Conservation (phyloP, 306 rosid species). For the Acacia confusa region DNA sequence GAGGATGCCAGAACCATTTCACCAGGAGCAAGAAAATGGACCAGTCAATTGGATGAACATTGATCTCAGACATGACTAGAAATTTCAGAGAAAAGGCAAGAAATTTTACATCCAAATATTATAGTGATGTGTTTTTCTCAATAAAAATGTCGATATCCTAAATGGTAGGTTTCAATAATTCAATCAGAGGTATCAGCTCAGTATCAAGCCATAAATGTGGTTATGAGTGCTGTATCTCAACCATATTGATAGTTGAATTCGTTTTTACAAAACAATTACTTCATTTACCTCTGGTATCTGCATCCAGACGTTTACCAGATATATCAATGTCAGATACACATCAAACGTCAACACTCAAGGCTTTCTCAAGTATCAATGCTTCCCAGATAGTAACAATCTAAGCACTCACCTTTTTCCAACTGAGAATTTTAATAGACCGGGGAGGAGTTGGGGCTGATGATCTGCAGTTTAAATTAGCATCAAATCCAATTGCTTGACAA, state of each 20-base stretch:
- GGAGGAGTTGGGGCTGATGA: conserved; percentile 97
- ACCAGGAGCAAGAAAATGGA: not conserved
- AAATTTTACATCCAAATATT: not conserved
- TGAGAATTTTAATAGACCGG: conserved; percentile 72
- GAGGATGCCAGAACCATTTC: not conserved
- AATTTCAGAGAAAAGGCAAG: not conserved
- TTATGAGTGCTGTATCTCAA: not conserved
- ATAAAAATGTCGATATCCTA: not conserved
- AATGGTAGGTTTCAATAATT: not conserved
- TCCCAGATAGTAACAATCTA: conserved; percentile 14
- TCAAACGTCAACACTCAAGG: not conserved
- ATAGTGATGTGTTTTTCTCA: not conserved
- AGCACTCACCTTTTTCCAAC: conserved; percentile 72
- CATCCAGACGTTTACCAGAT: not conserved
- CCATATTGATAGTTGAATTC: not conserved
- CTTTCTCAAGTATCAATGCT: not conserved
- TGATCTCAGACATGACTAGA: not conserved
- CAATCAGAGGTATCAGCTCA: not conserved
- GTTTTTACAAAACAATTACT: not conserved
- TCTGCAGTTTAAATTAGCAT: conserved; percentile 83
- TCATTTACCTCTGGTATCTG: not conserved
- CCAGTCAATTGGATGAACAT: not conserved
- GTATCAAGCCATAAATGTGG: not conserved
- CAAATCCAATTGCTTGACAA: conserved; percentile 89
- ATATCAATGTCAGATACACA: not conserved